Evolutionary conservation across 2,329 filamentous ascomycete genomes (phyloP).

Genomic region (Emericellopsis atlantica): DNA sequence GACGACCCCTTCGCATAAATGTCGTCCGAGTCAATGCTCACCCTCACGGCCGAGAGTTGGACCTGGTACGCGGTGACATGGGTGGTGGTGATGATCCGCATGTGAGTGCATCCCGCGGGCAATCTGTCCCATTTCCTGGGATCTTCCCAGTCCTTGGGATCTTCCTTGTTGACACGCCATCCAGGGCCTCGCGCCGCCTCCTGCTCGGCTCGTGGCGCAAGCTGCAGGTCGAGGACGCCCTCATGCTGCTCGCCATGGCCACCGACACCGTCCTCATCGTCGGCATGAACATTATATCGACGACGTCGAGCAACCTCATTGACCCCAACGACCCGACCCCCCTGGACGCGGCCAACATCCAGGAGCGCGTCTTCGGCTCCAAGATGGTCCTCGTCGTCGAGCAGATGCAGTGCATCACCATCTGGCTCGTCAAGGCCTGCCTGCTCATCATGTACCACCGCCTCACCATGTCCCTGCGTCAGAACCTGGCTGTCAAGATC

Average conservation of each 20-base stretch:
- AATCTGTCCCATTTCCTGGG: not conserved
- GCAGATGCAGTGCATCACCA: constrained; percentile 46
- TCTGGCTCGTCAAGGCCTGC: constrained; percentile 43
- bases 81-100: constrained; percentile 3
- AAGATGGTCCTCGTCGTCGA: constrained; percentile 52
- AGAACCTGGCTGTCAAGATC: constrained; percentile 33
- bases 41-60: constrained; percentile 4
- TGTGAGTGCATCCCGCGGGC: constrained; percentile 2
- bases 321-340: constrained; percentile 26
- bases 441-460: constrained; percentile 44
- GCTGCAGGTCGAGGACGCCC: constrained; percentile 4
- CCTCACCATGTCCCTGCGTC: constrained; percentile 33
- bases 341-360: constrained; percentile 31
- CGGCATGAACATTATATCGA: constrained; percentile 38
- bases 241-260: constrained; percentile 5
- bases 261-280: constrained; percentile 42
- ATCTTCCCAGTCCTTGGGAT: too few relatives aligned
- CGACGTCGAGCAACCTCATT: constrained; percentile 48
- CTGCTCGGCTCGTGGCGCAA: constrained; percentile 5
- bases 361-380: constrained; percentile 33
- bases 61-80: constrained; percentile 4
- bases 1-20: not conserved
- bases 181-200: constrained; percentile 3
- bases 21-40: not conserved
- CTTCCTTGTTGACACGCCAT: not conserved